Base-by-base conservation (phyloP, 1,284 basidiomycete species). In the Chondrostereum purpureum region DNA sequence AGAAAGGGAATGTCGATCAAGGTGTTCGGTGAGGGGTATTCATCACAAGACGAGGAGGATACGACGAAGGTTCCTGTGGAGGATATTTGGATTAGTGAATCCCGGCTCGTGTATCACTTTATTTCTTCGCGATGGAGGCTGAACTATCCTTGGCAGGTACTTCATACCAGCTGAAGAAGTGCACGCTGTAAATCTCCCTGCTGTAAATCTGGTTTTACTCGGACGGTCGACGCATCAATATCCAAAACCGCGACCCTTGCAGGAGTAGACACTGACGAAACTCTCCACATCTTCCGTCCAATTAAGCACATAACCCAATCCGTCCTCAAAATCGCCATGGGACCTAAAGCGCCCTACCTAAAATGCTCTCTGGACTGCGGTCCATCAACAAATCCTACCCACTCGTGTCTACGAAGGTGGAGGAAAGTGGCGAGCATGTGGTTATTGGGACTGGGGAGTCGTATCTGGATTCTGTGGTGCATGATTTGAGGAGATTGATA, bases 321-420 rank as follows among this genome's bases (percentile, higher is more conserved):
- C 0, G 92, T 99, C n/a, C 80, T 99, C 54, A 99, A 99, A 67
- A 86, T 99, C 53, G 93, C 96, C 18, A 96, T 99, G 44, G 96
- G 99, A 68, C 96, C 96, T 8, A 92, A 99, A 43, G 85, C 90
- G 19, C 96, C 96, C 2, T 99, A 44, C 96, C 96, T 11, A 98
- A 99, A 66, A 98, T 99, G 94, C 73, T 99, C 51, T 88, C 95
- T 36, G 96, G 96, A 41, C 68, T 99, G 50, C 86, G 96, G 48
- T 96, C 92, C 57, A 80, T 99, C 67, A 99, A 98, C 74, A 99
- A 98, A 66, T 91, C 88, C 27, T 99, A 99, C 64, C 96, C 96
- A 2, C 75, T 99, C 5, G 80, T 92, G 10, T 75, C 83, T 45
- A 99, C 95, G 2, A 96, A 97, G 64, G 96, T 99, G 16, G 96